Evolutionary conservation across 1,284 basidiomycete species (phyloP).

Genomic region (Irpex lacteus): DNA sequence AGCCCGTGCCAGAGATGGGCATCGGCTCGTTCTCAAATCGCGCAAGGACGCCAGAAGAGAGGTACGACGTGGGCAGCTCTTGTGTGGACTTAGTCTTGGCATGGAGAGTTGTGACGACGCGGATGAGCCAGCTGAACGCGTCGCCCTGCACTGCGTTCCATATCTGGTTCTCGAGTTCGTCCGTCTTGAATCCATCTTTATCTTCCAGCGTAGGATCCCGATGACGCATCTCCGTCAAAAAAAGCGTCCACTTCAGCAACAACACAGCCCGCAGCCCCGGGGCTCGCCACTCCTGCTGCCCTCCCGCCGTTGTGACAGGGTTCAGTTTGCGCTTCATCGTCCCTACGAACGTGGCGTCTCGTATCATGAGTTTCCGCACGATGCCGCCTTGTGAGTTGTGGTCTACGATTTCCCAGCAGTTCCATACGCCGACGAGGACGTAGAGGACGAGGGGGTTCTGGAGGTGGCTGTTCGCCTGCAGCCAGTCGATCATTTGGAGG

Average conservation of each 20-base stretch:
- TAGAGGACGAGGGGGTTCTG: slow-evolving; percentile 71
- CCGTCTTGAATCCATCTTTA: slow-evolving; percentile 66
- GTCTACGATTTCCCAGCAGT: slow-evolving; percentile 68
- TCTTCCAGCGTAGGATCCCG: slow-evolving; percentile 66
- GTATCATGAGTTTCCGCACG: slow-evolving; percentile 44
- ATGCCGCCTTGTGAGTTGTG: slow-evolving; percentile 43
- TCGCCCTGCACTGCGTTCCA: slow-evolving; percentile 82
- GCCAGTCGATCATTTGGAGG: slow-evolving; percentile 63
- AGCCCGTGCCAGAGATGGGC: slow-evolving; percentile 50
- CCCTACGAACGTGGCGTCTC: slow-evolving; percentile 41
- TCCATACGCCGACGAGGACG: slow-evolving; percentile 65
- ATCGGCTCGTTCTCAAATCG: slow-evolving; percentile 11
- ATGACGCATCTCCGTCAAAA: slow-evolving; percentile 73
- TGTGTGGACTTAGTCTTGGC: slow-evolving; percentile 40
- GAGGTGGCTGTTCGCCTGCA: slow-evolving; percentile 44
- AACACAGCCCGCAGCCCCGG: slow-evolving; percentile 74
- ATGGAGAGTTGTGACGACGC: slow-evolving; percentile 52
- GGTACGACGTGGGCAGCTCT: slow-evolving; percentile 39
- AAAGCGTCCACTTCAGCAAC: slow-evolving; percentile 85
- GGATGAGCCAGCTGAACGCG: slow-evolving; percentile 75
- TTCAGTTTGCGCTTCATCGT: slow-evolving; percentile 57
- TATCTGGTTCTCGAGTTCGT: slow-evolving; percentile 78
- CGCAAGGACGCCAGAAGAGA: slow-evolving; percentile 13
- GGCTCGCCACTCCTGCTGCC: slow-evolving; percentile 63
- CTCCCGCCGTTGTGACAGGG: slow-evolving; percentile 19